Evolutionary conservation across 306 rosid species (phyloP), one percentile per base, ranked within the genome.

Genomic region (Fragaria ananassa): DNA sequence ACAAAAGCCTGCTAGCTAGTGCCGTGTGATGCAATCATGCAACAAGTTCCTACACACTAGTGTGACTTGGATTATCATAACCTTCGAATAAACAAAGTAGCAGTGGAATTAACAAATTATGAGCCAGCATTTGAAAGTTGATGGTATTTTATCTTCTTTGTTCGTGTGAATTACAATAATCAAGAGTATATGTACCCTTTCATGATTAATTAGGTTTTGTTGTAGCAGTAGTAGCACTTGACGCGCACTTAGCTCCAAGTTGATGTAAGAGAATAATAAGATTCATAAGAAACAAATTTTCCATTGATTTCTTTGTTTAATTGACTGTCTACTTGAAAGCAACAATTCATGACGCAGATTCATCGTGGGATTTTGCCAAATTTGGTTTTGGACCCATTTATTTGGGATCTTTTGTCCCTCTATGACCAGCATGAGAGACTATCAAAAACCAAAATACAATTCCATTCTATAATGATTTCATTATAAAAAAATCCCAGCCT

Each of bases 391-490:
- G 77, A 74, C 77, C 77, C 77, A 42, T 44, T 74, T 9, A 19
- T 74, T 74, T 71, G 45, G 77, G 77, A 74, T 74, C 70, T 74
- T 74, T 60, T 44, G 78, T 74, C 78, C 60, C 78, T 45, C 70
- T 1, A 13, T 44, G 70, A 61, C 70, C 58, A 6, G 58, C 78
- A 60, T 29, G 42, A 0, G 19, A 61, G 70, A 42, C 70, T 18
- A 5, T n/a, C 11, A 19, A 44, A 44, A 39, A 39, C 42, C 42
- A 39, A 6, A 39, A 39, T 39, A 39, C 9, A 39, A 39, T 39
- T 4, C 6, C 41, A 5, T 37, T 6, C 41, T 39, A 39, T 39
- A 39, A 39, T 5, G 7, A 39, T 39, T 39, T 6, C 42, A 39
- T 39, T 6, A 39, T 39, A 37, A 39, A 6, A 39, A 3, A 31